These are phyloP conservation scores for Pisolithus tinctorius DNA, from an alignment of 768 basidiomycete genomes.

Conservation along the genomic window DNA sequence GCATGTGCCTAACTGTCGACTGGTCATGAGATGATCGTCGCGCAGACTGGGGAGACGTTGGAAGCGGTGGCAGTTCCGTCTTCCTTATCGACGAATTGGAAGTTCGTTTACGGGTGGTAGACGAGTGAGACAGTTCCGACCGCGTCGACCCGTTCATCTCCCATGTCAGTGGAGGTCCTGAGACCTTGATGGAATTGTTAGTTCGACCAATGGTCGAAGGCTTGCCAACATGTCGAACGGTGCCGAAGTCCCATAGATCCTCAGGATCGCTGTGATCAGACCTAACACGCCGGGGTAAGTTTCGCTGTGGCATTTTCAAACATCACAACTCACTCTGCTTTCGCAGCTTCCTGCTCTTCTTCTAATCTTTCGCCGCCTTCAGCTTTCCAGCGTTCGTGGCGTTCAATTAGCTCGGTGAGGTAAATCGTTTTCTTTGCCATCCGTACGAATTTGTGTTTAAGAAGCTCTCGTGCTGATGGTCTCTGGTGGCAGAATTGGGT, in stretches of 20 bases:
- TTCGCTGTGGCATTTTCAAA: neutral
- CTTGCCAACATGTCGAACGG: conserved; percentile 69
- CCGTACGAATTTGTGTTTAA: conserved; percentile 94
- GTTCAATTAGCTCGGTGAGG: conserved; percentile 91
- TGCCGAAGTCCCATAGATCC: conserved; percentile 97
- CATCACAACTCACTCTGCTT: conserved; percentile 53
- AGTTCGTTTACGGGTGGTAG: conserved; percentile 23
- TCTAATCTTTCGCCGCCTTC: conserved; percentile 77
- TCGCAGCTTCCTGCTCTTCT: conserved; percentile 59
- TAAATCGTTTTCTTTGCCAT: conserved; percentile 94
- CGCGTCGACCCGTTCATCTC: conserved; percentile 59
- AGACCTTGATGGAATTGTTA: conserved; percentile 45
- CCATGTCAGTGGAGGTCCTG: conserved; percentile 73
- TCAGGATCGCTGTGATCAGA: conserved; percentile 55
- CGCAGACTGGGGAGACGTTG: conserved; percentile 31
- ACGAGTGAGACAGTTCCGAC: conserved; percentile 32
- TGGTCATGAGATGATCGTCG: conserved; percentile 36
- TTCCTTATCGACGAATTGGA: conserved; percentile 44
- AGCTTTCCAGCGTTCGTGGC: conserved; percentile 88
- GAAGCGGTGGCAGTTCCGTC: conserved; percentile 57
- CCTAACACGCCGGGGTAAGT: conserved; percentile 26
- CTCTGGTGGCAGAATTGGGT: conserved; percentile 46
- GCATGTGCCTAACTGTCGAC: conserved; percentile 62
- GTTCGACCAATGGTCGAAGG: conserved; percentile 63
- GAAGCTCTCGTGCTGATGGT: conserved; percentile 87